phyloP scores from a whole-genome alignment of 2,329 filamentous ascomycete species.

The Neonectria hederae region DNA sequence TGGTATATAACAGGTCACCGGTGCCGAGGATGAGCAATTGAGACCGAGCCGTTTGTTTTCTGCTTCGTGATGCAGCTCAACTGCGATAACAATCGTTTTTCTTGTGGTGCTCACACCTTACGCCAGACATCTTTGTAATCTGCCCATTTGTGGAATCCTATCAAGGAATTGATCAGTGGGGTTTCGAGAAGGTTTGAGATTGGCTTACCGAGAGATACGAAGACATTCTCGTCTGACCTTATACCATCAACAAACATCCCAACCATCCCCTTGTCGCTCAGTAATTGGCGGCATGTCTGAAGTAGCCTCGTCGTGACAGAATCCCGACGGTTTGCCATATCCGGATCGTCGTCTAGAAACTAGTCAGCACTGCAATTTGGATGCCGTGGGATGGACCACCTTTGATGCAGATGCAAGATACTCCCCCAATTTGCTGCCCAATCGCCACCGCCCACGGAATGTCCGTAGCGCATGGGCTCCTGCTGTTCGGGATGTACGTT shows the following conservation, averaged over 20 bases:
- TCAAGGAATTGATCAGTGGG: conserved; percentile 22
- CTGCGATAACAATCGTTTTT: conserved; percentile 8
- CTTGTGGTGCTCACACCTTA: conserved; percentile 42
- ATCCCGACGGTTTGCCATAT: conserved; percentile 56
- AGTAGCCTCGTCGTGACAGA: conserved; percentile 63
- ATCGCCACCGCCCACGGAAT: conserved; percentile 65
- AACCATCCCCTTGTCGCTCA: conserved; percentile 61
- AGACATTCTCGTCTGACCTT: conserved; percentile 59
- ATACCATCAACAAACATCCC: conserved; percentile 66
- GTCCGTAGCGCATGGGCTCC: conserved; percentile 58
- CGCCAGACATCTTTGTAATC: conserved; percentile 66
- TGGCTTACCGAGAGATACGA: conserved; percentile 61
- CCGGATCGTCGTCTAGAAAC: conserved; percentile 52
- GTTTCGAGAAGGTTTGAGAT: neutral
- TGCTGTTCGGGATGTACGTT: conserved; percentile 60
- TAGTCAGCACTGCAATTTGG: conserved; percentile 19
- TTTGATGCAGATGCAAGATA: conserved; percentile 68
- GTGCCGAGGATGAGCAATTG: neutral
- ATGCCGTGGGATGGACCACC: conserved; percentile 52
- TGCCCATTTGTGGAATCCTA: conserved; percentile 69
- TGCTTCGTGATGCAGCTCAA: conserved; percentile 9
- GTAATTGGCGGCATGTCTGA: conserved; percentile 59
- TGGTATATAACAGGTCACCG: neutral
- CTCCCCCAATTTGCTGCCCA: conserved; percentile 62
- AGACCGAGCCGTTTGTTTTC: neutral